A percentile compares a stretch with the other conserved stretches of the same genome.
Evolutionary conservation across 2,329 filamentous ascomycete genomes (phyloP).

Genomic region (Pseudogymnoascus sp.): DNA sequence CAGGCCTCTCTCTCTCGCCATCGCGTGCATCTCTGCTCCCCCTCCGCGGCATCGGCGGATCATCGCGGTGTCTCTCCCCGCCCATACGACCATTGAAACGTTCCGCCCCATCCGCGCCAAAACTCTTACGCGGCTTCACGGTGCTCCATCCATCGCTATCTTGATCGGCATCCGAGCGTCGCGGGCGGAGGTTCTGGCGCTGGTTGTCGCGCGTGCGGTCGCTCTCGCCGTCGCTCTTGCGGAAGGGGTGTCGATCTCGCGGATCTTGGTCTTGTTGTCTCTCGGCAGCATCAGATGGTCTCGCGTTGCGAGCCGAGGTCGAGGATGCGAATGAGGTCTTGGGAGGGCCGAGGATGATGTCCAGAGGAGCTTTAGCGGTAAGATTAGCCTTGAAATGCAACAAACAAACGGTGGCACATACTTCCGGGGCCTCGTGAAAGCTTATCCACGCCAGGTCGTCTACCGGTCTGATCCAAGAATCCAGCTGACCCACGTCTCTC

Average conservation of each 20-base stretch:
- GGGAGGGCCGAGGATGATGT: slow-evolving; percentile 78
- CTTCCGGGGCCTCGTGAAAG: slow-evolving; percentile 50
- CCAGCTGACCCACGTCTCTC: slow-evolving; percentile 11
- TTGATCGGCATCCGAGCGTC: slow-evolving; percentile 48
- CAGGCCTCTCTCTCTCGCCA: slow-evolving; percentile 44
- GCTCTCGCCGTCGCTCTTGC: slow-evolving; percentile 44
- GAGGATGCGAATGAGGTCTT: slow-evolving; percentile 76
- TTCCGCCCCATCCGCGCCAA: slow-evolving; percentile 62
- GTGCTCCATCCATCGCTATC: slow-evolving; percentile 69
- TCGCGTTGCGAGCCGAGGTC: slow-evolving; percentile 45
- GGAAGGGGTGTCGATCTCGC: slow-evolving; percentile 54
- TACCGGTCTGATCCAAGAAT: slow-evolving; percentile 32
- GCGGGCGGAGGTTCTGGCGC: slow-evolving; percentile 40
- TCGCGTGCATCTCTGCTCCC: slow-evolving; percentile 46
- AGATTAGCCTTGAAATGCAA: slow-evolving; percentile 22
- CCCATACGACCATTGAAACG: slow-evolving; percentile 62
- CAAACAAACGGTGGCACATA: slow-evolving; percentile 32
- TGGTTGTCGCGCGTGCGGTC: slow-evolving; percentile 43
- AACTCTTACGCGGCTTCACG: slow-evolving; percentile 66
- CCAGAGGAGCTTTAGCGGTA: slow-evolving; percentile 54
- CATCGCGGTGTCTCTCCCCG: slow-evolving; percentile 36
- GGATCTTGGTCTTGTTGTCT: slow-evolving; percentile 43
- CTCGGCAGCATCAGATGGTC: slow-evolving; percentile 46
- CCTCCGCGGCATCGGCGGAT: slow-evolving; percentile 36
- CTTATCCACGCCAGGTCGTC: slow-evolving; percentile 46